Percentiles rank a stretch among this genome's conserved stretches.
Evolutionary conservation across 208 protist species (phyloP).

Genomic region (Leptomonas seymouri): DNA sequence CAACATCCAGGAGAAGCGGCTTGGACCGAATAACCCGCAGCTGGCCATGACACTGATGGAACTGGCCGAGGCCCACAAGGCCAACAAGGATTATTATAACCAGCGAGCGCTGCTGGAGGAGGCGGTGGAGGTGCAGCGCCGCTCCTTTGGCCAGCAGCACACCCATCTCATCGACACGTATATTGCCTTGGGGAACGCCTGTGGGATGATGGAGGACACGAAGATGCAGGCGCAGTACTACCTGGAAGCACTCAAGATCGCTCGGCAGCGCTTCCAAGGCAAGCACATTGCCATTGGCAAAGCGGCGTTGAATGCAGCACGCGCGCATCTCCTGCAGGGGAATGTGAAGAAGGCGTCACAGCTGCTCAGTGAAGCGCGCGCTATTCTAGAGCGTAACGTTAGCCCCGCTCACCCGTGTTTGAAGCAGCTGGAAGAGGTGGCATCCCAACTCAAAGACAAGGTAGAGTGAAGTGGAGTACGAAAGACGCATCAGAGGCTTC

Average conservation of each 20-base stretch:
- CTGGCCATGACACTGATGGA: conserved; percentile 75
- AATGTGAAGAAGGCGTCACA: conserved; percentile 47
- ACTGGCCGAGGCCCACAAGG: conserved; percentile 66
- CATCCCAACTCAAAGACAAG: conserved; percentile 35
- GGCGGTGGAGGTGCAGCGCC: conserved; percentile 77
- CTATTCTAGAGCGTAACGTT: conserved; percentile 57
- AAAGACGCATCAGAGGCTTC: too few species aligned
- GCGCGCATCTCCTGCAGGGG: conserved; percentile 50
- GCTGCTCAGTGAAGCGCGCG: conserved; percentile 48
- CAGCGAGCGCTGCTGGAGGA: conserved; percentile 74
- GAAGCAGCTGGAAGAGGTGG: conserved; percentile 42
- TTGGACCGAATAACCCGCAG: conserved; percentile 80
- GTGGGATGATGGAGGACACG: conserved; percentile 57
- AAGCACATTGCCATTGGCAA: conserved; percentile 69
- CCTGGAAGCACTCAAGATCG: conserved; percentile 70
- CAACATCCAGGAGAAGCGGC: conserved; percentile 73
- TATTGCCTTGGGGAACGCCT: conserved; percentile 71
- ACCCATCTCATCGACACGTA: conserved; percentile 75
- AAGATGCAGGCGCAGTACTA: conserved; percentile 68
- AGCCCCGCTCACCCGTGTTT: conserved; percentile 50
- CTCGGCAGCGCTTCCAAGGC: conserved; percentile 61
- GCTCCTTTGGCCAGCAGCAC: conserved; percentile 82
- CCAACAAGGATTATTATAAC: conserved; percentile 70
- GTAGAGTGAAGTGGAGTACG: too few species aligned
- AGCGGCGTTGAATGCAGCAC: conserved; percentile 62